Evolutionary conservation across 352 stramenopile species (phyloP), one percentile per base, ranked within the genome.

Genomic region (Globisporangium cylindrosporum): DNA sequence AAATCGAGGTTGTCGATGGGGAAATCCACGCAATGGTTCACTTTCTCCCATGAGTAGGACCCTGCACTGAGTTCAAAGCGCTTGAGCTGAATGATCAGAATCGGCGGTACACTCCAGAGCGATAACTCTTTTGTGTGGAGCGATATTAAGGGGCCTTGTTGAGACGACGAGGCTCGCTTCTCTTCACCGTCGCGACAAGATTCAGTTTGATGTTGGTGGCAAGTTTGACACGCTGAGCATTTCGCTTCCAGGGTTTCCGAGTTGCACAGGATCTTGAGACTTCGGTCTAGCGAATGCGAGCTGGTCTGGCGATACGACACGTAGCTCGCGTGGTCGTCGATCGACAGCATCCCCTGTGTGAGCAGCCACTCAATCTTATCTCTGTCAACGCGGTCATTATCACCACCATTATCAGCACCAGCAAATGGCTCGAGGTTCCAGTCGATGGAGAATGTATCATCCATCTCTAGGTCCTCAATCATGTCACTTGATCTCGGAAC

Each of bases 21-120:
- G 64, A 99, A 99, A 14, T 93, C 79, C n/a, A 99, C 92, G 27
- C 89, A 81, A 59, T 98, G 74, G 81, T 70, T 93, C 78, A 82
- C 97, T 70, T 84, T 99, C 51, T 68, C 65, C 74, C 74, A 88
- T 9, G 70, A 63, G 54, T 98, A 84, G 72, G 55, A 48, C 4
- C 69, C 59, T 77, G 95, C 56, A 81, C 61, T 56, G 7, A 86
- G 67, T 55, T 90, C 75, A 60, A 92, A 92, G 3, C 81, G 78
- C 76, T 92, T 88, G 62, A 92, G 78, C 62, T 92, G 84, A 27
- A 92, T 67, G 8, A 88, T 75, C 1, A 92, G 72, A 22, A 90
- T 71, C 1, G 80, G 79, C 8, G 84, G 84, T 0, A 87, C 62
- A 62, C 80, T 83, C 79, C 76, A 90, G 0, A 92, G 60, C 18